Conservation (phyloP, 805 yeast genomes). For the Metschnikowia chrysomelidarum region DNA sequence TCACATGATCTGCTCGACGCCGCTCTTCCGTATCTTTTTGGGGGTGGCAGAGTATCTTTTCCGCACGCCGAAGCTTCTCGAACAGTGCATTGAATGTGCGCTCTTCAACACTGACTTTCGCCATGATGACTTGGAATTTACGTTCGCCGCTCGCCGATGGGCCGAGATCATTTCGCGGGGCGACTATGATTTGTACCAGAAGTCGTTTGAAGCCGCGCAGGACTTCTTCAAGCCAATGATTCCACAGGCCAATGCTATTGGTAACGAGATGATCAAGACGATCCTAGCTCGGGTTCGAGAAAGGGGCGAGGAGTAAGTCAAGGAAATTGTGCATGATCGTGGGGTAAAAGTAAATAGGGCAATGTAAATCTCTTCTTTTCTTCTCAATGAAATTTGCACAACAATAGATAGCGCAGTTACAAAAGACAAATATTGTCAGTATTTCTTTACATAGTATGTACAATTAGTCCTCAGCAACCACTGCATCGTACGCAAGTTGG, state of each 20-base stretch:
- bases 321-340: too few species aligned
- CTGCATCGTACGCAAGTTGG: conserved; percentile 59
- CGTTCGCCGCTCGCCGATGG: conserved; percentile 89
- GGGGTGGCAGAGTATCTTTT: conserved; percentile 94
- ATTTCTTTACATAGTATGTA: background rate
- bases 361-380: too few species aligned
- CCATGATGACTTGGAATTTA: conserved; percentile 89
- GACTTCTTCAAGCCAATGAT: conserved; percentile 82
- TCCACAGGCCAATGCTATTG: conserved; percentile 82
- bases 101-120: conserved; percentile 65
- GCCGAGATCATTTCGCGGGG: conserved; percentile 75
- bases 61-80: conserved; percentile 79
- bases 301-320: conserved; percentile 20
- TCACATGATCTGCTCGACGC: conserved; percentile 96
- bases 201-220: conserved; percentile 76
- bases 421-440: too few species aligned
- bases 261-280: conserved; percentile 91
- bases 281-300: conserved; percentile 49
- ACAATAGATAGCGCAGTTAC: too few species aligned
- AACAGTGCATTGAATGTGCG: conserved; percentile 73
- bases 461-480: conserved; percentile 28
- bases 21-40: conserved; percentile 81
- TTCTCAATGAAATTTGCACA: too few species aligned
- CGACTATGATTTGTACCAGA: conserved; percentile 67
- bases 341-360: too few species aligned